Evolutionary conservation across 352 stramenopile species (phyloP).

Genomic region (Globisporangium echinulatum): DNA sequence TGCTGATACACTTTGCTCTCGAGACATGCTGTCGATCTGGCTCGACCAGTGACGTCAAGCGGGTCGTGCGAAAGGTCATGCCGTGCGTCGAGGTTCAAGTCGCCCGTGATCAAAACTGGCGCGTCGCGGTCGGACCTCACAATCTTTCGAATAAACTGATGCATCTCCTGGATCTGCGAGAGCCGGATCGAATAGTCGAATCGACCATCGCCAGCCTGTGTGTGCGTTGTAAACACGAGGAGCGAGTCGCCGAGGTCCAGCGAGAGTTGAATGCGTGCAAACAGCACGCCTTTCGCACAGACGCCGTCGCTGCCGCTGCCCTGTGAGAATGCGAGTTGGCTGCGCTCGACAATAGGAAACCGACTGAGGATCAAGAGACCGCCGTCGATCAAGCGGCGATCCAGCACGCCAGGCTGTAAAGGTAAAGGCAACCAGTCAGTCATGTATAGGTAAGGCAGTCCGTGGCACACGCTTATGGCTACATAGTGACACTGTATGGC

Average conservation of each 20-base stretch:
- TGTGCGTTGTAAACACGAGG: constrained; percentile 85
- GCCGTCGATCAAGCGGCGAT: constrained; percentile 60
- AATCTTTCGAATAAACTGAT: constrained; percentile 42
- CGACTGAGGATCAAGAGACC: constrained; percentile 78
- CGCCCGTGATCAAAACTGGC: constrained; percentile 63
- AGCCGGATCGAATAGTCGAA: constrained; percentile 49
- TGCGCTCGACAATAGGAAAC: constrained; percentile 70
- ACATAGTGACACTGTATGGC: no score
- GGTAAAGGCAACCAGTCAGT: no score
- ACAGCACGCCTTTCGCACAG: constrained; percentile 71
- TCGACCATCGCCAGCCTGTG: constrained; percentile 52
- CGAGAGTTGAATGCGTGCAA: constrained; percentile 69
- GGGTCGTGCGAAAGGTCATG: constrained; percentile 54
- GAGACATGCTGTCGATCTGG: constrained; percentile 27
- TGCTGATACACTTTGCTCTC: constrained; percentile 64
- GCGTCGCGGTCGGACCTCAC: constrained; percentile 42
- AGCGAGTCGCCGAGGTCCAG: constrained; percentile 59
- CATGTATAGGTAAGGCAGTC: no score
- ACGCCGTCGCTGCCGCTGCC: constrained; percentile 63
- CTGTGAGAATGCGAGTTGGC: constrained; percentile 46
- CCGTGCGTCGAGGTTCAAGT: constrained; percentile 79
- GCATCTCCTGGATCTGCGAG: constrained; percentile 56
- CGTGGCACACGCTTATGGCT: no score
- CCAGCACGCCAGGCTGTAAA: constrained; percentile 29
- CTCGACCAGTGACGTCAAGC: constrained; percentile 4